Evolutionary conservation across 2,329 filamentous ascomycete species (phyloP).

Genomic region (Sphaceloma murrayae): DNA sequence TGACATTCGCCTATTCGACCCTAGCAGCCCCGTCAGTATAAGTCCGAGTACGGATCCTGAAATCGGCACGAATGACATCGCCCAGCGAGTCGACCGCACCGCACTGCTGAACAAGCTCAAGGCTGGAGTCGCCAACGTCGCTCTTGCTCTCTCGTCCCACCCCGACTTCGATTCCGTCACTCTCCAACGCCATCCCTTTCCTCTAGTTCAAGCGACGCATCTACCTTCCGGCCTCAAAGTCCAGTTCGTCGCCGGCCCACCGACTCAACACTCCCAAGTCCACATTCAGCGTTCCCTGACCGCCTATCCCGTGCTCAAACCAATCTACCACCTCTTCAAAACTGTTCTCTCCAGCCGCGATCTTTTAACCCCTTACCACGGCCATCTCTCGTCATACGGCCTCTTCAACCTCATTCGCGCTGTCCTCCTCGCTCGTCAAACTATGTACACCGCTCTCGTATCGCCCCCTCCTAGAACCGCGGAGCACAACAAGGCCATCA

Average conservation of each 20-base stretch:
- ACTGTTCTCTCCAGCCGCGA: constrained; percentile 42
- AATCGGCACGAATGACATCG: constrained; percentile 10
- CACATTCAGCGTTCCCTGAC: constrained; percentile 39
- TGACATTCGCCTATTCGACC: constrained; percentile 38
- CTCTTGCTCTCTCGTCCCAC: constrained; percentile 5
- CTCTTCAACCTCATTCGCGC: constrained; percentile 50
- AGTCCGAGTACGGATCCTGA: constrained; percentile 23
- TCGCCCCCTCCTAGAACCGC: background rate
- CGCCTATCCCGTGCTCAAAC: constrained; percentile 41
- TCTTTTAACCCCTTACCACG: constrained; percentile 39
- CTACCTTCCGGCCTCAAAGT: constrained; percentile 40
- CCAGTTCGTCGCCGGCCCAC: constrained; percentile 42
- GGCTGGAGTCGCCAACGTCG: background rate
- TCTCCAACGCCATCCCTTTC: constrained; percentile 29
- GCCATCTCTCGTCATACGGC: constrained; percentile 46
- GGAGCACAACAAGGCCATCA: too few relatives aligned
- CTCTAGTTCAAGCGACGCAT: constrained; percentile 38
- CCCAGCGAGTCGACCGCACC: constrained; percentile 1
- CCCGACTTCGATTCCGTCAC: constrained; percentile 18
- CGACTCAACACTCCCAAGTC: constrained; percentile 33
- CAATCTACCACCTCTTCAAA: constrained; percentile 43
- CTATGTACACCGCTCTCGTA: constrained; percentile 17
- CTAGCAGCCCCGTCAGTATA: too few relatives aligned
- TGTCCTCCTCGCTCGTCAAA: constrained; percentile 37
- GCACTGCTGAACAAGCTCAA: background rate